Evolutionary conservation across 257 asterid species (phyloP), one percentile per base, ranked within the genome.

Genomic region (Capsicum baccatum): DNA sequence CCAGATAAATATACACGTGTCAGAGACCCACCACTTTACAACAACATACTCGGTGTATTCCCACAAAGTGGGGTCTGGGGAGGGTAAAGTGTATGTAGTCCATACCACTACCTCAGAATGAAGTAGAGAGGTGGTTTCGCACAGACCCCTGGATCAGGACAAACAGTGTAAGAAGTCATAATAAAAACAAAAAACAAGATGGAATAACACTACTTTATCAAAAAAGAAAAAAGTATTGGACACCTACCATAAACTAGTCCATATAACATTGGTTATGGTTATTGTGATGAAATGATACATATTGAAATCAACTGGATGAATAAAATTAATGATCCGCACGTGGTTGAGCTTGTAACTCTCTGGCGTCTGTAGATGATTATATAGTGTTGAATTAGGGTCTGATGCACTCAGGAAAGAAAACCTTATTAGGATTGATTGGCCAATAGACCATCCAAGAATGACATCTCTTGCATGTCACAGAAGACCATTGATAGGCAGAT

Each of bases 381-480:
- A 74, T 74, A 14, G 12, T 74, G 62, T 50, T 50, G 19, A 50
- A 26, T 21, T 50, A 21, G 81, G 81, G 47, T 74, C 62, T 74
- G 47, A 37, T 67, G 74, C 21, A 12, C 50, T 35, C 21, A 37
- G 74, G 74, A 14, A 67, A 67, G 44, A 66, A 33, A 19, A 37
- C 35, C 74, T 35, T 67, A 67, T 33, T 67, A 67, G 74, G 74
- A 33, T 66, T n/a, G 12, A 33, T 13, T 67, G 74, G 74, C 74
- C 74, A 66, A 35, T 67, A 42, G 47, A 50, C 13, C 62, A 74
- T 74, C 44, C 62, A 21, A 3, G 80, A 47, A 47, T 71, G 59
- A 74, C 42, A 21, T 48, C 21, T 74, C 44, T 74, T 74, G 60
- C 21, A 13, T 67, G 19, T 67, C 21, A 14, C 10, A 3, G 50